phyloP scores from a whole-genome alignment of 345 rosid genomes.

The Balakata baccata region DNA sequence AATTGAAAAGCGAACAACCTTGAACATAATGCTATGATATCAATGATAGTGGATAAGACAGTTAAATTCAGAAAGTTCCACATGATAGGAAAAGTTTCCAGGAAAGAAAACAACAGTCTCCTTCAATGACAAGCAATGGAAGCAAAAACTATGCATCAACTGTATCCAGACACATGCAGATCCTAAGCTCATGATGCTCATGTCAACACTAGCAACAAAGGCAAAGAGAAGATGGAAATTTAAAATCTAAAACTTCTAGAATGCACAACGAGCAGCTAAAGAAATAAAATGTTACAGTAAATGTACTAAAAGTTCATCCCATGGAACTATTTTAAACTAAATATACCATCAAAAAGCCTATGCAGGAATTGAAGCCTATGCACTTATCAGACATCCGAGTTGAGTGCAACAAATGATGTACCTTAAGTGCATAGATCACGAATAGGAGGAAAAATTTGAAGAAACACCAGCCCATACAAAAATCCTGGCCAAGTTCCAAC shows the following conservation, averaged over 20 bases:
- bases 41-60: not conserved
- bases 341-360: not conserved
- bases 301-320: too few relatives aligned
- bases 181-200: not conserved
- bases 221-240: not conserved
- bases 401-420: not conserved
- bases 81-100: not conserved
- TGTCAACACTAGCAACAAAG: not conserved
- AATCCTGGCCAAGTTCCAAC: too few relatives aligned
- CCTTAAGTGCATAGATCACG: not conserved
- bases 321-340: too few relatives aligned
- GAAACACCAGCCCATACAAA: not conserved
- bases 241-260: not conserved
- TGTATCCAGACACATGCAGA: not conserved
- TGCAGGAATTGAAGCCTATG: not conserved
- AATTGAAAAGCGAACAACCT: not conserved
- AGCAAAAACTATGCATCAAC: not conserved
- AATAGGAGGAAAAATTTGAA: not conserved
- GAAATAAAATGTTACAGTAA: too few relatives aligned
- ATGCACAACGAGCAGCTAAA: not conserved
- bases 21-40: not conserved
- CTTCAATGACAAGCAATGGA: not conserved
- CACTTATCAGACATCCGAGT: not conserved
- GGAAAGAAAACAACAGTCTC: not conserved
- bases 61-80: not conserved